These are phyloP conservation scores for Fusarium secorum DNA, from an alignment of 2,329 filamentous ascomycete genomes.

Conservation along the genomic window DNA sequence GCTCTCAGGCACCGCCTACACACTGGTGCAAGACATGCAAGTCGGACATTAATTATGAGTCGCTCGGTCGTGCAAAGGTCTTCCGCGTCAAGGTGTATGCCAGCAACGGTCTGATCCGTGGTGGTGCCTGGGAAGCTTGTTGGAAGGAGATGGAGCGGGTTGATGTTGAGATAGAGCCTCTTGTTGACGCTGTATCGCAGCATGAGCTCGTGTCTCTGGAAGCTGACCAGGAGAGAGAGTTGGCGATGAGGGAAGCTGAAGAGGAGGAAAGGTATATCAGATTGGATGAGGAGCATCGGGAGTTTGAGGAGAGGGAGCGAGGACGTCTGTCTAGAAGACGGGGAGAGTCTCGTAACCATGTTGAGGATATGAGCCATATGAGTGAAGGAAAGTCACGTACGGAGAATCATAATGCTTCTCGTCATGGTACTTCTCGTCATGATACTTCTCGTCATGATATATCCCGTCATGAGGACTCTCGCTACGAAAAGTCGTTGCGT, in stretches of 20 bases:
- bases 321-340: conserved; percentile 23
- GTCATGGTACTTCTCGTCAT: neutral
- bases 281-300: conserved; percentile 37
- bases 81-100: conserved; percentile 91
- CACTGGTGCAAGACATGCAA: conserved; percentile 67
- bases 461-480: conserved; percentile 7
- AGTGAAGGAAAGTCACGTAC: conserved; percentile 23
- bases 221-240: conserved; percentile 53
- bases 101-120: conserved; percentile 91
- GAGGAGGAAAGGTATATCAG: conserved; percentile 46
- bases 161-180: conserved; percentile 87
- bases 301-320: conserved; percentile 43
- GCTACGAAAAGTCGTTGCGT: neutral
- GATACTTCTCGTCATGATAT: neutral
- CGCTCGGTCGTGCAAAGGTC: conserved; percentile 61
- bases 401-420: neutral
- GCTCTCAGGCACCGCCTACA: conserved; percentile 44
- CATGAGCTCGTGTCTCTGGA: conserved; percentile 67
- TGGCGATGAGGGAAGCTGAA: conserved; percentile 48
- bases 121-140: conserved; percentile 89
- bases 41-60: conserved; percentile 63
- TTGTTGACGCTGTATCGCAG: conserved; percentile 66
- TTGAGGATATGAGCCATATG: conserved; percentile 1
- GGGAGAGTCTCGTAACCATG: conserved; percentile 12
- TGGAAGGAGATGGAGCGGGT: conserved; percentile 99